phyloP scores from a whole-genome alignment of 2,329 filamentous ascomycete genomes.

The Colletotrichum sp. region DNA sequence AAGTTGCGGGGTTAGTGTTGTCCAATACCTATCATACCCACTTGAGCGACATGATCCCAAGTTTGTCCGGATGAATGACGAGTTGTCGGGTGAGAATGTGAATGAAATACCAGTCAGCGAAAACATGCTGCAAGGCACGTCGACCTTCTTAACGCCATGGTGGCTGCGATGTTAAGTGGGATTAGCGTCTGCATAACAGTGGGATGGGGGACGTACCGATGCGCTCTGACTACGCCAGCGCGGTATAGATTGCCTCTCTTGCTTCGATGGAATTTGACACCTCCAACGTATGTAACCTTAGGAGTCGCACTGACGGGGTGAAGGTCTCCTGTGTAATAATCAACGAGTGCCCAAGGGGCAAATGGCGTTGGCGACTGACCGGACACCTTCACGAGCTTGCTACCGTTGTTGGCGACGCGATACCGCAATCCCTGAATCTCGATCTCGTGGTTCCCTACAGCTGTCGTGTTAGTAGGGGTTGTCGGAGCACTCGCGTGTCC shows the following conservation, averaged over 20 bases:
- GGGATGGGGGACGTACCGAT: constrained; percentile 65
- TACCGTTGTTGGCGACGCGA: constrained; percentile 75
- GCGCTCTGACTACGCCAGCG: constrained; percentile 74
- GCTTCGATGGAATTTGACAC: constrained; percentile 83
- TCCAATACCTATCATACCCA: constrained; percentile 41
- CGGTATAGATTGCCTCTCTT: constrained; percentile 88
- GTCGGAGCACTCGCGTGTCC: constrained; percentile 20
- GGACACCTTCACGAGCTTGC: constrained; percentile 77
- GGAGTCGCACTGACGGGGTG: constrained; percentile 73
- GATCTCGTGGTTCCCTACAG: constrained; percentile 62
- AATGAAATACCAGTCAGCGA: constrained; percentile 71
- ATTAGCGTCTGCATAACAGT: constrained; percentile 40
- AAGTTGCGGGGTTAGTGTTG: constrained; percentile 47
- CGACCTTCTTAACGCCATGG: constrained; percentile 69
- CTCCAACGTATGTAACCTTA: constrained; percentile 74
- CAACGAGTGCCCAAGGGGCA: constrained; percentile 7
- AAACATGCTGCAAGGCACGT: constrained; percentile 76
- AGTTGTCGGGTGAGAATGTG: constrained; percentile 36
- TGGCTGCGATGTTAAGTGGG: constrained; percentile 39
- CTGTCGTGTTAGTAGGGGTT: constrained; percentile 33
- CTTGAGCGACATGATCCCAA: background rate
- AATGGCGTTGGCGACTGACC: constrained; percentile 58
- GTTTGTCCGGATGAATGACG: background rate
- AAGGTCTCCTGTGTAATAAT: constrained; percentile 54
- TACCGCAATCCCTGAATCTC: constrained; percentile 76